Evolutionary conservation across 495 filamentous ascomycete species (phyloP).

Genomic region (Elasticomyces elasticus): DNA sequence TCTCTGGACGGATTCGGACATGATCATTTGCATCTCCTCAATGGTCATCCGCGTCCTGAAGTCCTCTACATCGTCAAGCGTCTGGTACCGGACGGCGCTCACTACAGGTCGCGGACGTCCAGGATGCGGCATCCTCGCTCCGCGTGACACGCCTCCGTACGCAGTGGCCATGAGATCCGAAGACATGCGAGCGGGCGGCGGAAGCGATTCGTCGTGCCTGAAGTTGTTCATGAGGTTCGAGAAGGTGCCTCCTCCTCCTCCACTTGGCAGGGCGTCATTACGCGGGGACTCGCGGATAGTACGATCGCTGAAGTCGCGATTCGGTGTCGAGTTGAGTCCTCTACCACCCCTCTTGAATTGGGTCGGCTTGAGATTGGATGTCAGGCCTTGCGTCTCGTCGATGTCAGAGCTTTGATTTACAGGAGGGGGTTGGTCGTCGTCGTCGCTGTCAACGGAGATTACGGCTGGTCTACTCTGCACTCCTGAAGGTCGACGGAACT

Average conservation of each 20-base stretch:
- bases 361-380: constrained; percentile 30
- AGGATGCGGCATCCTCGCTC: constrained; percentile 33
- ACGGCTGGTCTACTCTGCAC: constrained; percentile 19
- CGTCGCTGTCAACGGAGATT: constrained; percentile 10
- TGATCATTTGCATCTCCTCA: constrained; percentile 40
- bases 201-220: constrained; percentile 1
- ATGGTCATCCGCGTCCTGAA: constrained; percentile 45
- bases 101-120: constrained; percentile 44
- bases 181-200: constrained; percentile 31
- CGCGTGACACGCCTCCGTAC: constrained; percentile 31
- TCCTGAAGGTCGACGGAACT: constrained; percentile 48
- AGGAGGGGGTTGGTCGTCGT: constrained; percentile 23
- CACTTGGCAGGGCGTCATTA: not conserved
- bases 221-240: constrained; percentile 14
- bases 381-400: constrained; percentile 20
- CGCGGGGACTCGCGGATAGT: constrained; percentile 12
- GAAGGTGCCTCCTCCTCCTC: not conserved
- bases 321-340: constrained; percentile 17
- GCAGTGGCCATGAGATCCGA: constrained; percentile 40
- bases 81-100: constrained; percentile 23
- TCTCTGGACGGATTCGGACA: constrained; percentile 43
- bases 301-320: constrained; percentile 1
- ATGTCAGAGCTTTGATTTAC: constrained; percentile 23
- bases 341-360: constrained; percentile 22
- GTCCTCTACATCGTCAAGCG: constrained; percentile 47